Evolutionary conservation across 805 yeast species (phyloP), one percentile per base, ranked within the genome.

Genomic region (Pichia exigua): DNA sequence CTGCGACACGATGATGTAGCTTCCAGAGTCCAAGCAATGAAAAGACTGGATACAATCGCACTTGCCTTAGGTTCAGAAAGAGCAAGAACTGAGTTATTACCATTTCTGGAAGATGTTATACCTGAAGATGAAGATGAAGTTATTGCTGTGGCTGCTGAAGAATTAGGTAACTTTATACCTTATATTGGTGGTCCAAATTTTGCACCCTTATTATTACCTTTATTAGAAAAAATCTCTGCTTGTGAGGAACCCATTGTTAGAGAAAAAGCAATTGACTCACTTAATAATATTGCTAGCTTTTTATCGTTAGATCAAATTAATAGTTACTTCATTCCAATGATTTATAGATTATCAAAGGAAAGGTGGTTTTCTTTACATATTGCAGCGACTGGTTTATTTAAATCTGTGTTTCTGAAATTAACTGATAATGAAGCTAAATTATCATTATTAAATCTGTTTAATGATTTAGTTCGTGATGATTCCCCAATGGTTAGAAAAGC

Each of bases 81-180:
- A 63, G 87, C 98, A 12, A 77, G 96, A 54, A 77, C 78, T 45
- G 99, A 94, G 66, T 76, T 94, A 64, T 74, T 94, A 49, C 97
- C 98, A 39, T 94, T 92, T 63, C 76, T 94, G 55, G 88, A 84
- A 59, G 91, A 85, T 55, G 94, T 85, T 26, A 89, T 91, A 11
- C 94, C 87, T 58, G 99, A 94, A 61, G 99, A 95, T 66, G 99
- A 94, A 70, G 99, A 94, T 69, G 99, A 94, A 70, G 96, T 94
- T 8, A 85, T 92, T 69, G 88, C 97, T 1, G 92, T 90, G 21
- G 77, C 95, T 56, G 97, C 97, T 4, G 88, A 85, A 60, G 92
- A 91, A 73, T 72, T 94, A 60, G 96, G 95, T 46, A 79, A 80
- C 52, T 92, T 94, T 66, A 82, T 90, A 38, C 95, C 97, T 6